Evolutionary conservation across 2,329 filamentous ascomycete genomes (phyloP).

Genomic region (Sporothrix mexicana): DNA sequence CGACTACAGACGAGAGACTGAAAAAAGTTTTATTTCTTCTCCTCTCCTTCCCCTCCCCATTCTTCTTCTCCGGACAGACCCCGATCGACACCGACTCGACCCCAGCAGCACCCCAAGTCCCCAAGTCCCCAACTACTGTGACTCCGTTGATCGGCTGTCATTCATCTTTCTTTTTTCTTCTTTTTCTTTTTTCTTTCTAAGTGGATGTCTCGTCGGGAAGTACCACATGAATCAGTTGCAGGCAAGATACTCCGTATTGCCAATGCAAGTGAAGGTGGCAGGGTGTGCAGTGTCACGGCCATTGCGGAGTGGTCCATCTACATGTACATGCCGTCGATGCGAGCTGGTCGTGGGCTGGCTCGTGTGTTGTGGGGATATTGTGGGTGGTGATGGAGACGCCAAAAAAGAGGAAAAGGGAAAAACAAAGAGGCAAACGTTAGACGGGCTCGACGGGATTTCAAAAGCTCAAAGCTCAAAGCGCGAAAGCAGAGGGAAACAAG

Average conservation of each 20-base stretch:
- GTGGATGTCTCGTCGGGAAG: not conserved
- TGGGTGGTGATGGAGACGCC: not conserved
- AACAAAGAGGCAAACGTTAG: not conserved
- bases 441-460: too few species aligned
- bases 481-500: too few species aligned
- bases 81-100: not conserved
- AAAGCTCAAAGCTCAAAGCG: too few species aligned
- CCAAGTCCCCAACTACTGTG: not conserved
- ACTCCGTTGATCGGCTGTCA: not conserved
- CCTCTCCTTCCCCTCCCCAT: not conserved
- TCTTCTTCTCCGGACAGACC: conserved; percentile 1
- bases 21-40: not conserved
- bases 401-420: not conserved
- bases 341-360: not conserved
- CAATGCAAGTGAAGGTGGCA: not conserved
- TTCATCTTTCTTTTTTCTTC: too few species aligned
- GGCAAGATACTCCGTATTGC: not conserved
- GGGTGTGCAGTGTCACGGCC: not conserved
- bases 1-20: too few species aligned
- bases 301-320: not conserved
- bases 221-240: conserved; percentile 1
- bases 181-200: too few species aligned
- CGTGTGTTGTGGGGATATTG: not conserved
- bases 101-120: not conserved
- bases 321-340: not conserved